Base-by-base conservation (phyloP, 257 asterid genomes). In the Solanum ossicruentum region DNA sequence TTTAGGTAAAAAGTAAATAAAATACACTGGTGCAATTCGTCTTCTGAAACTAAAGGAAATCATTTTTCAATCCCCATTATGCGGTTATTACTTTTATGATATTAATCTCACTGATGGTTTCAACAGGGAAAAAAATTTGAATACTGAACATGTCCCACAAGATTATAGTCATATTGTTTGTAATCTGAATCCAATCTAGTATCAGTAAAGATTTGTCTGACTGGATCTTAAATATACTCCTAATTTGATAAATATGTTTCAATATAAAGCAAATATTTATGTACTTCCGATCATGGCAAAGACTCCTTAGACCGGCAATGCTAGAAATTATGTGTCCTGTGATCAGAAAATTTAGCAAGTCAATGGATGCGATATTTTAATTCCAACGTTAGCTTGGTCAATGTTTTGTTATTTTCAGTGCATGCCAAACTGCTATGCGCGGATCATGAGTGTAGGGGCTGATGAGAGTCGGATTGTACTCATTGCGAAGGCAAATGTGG, bases 401-500 rank as follows among this genome's bases (percentile, higher is more conserved):
- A 77, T 26, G 49, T 65, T 78, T 78, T 78, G 66, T 78, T 78
- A 78, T 78, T 52, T 51, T 54, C 93, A 97, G 99, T 97, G 99
- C 90, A 93, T 93, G 99, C 99, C 98, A 77, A 97, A 95, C 89
- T 97, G 99, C 91, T 97, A 97, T 73, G 99, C 99, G 13, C 93
- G 99, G 92, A 97, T 97, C 86, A 94, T 95, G 99, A 95, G 98
- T 70, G 99, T 95, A 39, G 99, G 98, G 23, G 92, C 89, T 69
- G 99, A 95, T 51, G 98, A 97, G 91, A 94, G 98, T 93, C 94
- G 99, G 91, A 91, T 97, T n/a, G 99, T 95, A n/a, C 97, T 97
- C 45, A 95, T 97, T 60, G 98, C 99, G 36, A 95, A 95, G 96
- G 84, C 93, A 52, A 90, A 92, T 60, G 99, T 97, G 56, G 87